Base-by-base conservation (phyloP, 306 rosid species). In the Trifolium subterraneum region DNA sequence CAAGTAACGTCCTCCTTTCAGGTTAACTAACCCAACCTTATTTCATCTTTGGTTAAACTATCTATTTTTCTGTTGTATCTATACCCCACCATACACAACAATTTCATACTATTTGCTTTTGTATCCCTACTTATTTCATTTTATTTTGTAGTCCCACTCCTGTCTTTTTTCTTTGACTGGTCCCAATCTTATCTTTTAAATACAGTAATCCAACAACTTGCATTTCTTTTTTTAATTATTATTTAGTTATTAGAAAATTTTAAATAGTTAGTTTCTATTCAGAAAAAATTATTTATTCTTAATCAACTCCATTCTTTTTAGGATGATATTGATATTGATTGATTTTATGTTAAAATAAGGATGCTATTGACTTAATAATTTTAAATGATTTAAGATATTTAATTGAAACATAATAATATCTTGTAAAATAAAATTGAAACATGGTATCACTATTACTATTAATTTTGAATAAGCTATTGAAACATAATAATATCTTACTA, bases 11-110 rank as follows among this genome's bases (percentile, higher is more conserved):
- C 68, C 59, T 27, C 60, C 23, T 9, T 33, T 33, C 56, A 1
- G 83, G 76, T 86, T 71, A 76, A 78, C 87, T 70, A 83, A 76
- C 74, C 29, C 66, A 23, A 6, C 75, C 22, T 4, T 25, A 14
- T 12, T 52, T 54, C 47, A 47, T 25, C 77, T 74, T 48, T 60
- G 73, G 86, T 82, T 84, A 74, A 73, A 58, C 50, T 4, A 6
- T n/a, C 29, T 33, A 64, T 64, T 64, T 39, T 39, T 20, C 70
- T 0, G 12, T 23, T 19, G 0, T 58, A 35, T 18, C 15, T 22
- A 20, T 66, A 27, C 76, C 29, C 22, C 25, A 15, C 68, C 13
- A 14, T 48, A 9, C 33, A 18, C 33, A 18, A 7, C 1, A 15
- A 0, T n/a, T 56, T 5, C 6, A 1, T 10, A n/a, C n/a, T n/a